Conservation (phyloP, 768 basidiomycete species). For the Pulveroboletus sp. region DNA sequence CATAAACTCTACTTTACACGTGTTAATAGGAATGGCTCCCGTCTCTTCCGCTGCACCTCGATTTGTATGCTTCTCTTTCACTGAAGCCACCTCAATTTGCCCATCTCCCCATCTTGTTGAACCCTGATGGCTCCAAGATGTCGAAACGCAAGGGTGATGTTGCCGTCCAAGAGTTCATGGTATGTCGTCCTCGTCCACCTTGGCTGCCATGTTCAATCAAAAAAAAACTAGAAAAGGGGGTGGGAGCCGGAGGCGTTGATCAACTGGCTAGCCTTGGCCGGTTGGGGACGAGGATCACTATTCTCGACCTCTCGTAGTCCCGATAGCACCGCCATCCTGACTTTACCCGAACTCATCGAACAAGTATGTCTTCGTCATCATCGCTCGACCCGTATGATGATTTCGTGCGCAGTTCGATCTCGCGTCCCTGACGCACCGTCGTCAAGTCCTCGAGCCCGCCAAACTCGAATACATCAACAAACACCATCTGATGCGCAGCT, state of each 20-base stretch:
- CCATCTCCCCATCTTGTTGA: conserved; percentile 87
- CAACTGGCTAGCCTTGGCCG: conserved; percentile 93
- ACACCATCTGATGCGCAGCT: conserved; percentile 64
- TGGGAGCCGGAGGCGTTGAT: conserved; percentile 88
- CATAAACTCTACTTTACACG: neutral
- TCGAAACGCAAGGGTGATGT: conserved; percentile 93
- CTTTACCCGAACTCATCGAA: conserved; percentile 58
- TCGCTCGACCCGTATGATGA: neutral
- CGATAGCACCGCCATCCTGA: conserved; percentile 63
- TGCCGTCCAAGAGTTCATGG: conserved; percentile 81
- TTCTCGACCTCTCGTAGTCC: conserved; percentile 42
- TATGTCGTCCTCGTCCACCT: conserved; percentile 30
- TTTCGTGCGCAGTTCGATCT: conserved; percentile 62
- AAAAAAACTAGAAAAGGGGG: conserved; percentile 56
- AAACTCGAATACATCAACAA: conserved; percentile 91
- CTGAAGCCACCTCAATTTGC: conserved; percentile 77
- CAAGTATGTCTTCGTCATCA: conserved; percentile 39
- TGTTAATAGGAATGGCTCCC: conserved; percentile 85
- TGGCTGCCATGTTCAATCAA: neutral
- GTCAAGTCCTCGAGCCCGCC: conserved; percentile 70
- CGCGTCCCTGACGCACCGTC: conserved; percentile 70
- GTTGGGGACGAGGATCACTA: conserved; percentile 70
- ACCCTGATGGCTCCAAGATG: conserved; percentile 90
- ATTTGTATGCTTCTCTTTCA: conserved; percentile 77
- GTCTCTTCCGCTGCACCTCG: conserved; percentile 86